Base-by-base conservation (phyloP, 441 rosid genomes). In the Aquilaria agallochum region DNA sequence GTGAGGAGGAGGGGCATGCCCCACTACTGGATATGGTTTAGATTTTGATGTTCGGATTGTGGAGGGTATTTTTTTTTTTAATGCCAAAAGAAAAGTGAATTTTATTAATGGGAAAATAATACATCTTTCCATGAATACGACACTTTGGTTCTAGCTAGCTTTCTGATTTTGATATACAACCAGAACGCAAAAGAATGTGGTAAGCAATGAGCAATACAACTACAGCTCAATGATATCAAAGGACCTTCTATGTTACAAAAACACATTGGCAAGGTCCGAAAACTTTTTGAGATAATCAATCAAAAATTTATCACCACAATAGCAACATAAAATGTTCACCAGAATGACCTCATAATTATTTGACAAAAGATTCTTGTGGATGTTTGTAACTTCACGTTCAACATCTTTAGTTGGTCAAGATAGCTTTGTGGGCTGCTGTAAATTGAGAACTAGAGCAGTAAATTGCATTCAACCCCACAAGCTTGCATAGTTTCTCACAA, bases 391-490 rank as follows among this genome's bases (percentile, higher is more conserved):
- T 56, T 51, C 46, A 53, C n/a, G 53, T 46, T 3, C 14, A 36
- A 36, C 42, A 7, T 36, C 42, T 36, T 36, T 4, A 36, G 6
- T 36, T 36, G 0, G 20, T 56, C 11, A 3, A 53, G 65, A 59
- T 46, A 52, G 30, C 56, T 32, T 14, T 12, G 31, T 9, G 53
- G 51, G 60, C 9, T n/a, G 59, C 44, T 14, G 53, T 56, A 46
- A 40, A 66, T 15, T 15, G 31, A 57, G 11, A 11, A 48, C 53
- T 65, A 20, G 44, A 13, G 14, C 31, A 40, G 74, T 84, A 89
- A 62, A 92, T 78, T 59, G 85, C 84, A 70, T 79, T 68, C 76
- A 92, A 70, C 68, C 96, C 97, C 54, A 86, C 79, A 54, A 90
- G 76, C 70, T 85, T 67, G 56, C 92, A 78, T 56, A 88, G 80